A percentile compares a stretch with the other conserved stretches of the same genome.
Conservation (phyloP, 257 asterid species). For the Penstemon barbatus region DNA sequence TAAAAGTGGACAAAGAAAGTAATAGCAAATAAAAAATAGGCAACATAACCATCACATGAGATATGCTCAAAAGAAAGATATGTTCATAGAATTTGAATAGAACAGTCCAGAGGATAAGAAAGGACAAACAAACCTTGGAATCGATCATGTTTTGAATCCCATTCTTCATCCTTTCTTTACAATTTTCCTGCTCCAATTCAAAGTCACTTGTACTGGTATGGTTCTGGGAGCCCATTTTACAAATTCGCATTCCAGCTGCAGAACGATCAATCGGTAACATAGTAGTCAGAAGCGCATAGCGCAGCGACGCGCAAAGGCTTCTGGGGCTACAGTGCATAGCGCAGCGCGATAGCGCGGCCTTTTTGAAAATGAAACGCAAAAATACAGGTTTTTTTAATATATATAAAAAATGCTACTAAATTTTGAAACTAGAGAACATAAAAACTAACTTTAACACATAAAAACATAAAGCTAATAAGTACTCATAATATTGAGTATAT, state of each 20-base stretch:
- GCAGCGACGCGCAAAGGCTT: no score
- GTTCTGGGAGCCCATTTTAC: conserved; percentile 63
- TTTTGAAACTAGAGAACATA: no score
- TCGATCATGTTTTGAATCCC: conserved; percentile 71
- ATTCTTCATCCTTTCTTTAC: conserved; percentile 65
- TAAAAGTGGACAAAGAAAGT: conserved; percentile 4
- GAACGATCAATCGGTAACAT: conserved; percentile 59
- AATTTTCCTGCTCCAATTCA: conserved; percentile 71
- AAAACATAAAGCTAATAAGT: no score
- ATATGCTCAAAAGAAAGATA: neutral
- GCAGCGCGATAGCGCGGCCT: no score
- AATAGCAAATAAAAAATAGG: neutral
- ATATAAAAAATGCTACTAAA: no score
- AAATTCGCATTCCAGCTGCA: conserved; percentile 49
- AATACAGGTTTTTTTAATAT: no score
- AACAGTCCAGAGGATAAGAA: conserved; percentile 12
- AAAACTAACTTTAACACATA: no score
- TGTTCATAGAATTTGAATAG: conserved; percentile 1
- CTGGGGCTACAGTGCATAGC: no score
- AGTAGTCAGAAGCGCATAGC: no score
- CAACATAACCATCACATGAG: neutral
- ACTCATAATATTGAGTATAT: no score
- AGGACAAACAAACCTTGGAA: conserved; percentile 51
- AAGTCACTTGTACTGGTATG: conserved; percentile 59
- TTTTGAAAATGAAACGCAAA: no score